Evolutionary conservation across 306 rosid genomes (phyloP).

Genomic region (Trifolium subterraneum): DNA sequence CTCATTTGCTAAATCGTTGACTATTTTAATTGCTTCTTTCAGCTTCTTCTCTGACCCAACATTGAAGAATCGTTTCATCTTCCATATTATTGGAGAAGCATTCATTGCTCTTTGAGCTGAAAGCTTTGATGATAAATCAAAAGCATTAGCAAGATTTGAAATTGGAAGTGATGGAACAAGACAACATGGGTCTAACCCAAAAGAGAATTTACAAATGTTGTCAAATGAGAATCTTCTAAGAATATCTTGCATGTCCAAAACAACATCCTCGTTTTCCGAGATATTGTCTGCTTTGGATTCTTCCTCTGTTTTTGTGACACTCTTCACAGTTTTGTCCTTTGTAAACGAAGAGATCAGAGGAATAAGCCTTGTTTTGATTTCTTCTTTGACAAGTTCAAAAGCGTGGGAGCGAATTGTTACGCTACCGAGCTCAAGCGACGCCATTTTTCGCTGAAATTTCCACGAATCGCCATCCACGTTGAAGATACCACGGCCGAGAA

Average conservation of each 20-base stretch:
- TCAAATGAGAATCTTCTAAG: constrained; percentile 78
- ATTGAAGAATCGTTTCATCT: constrained; percentile 52
- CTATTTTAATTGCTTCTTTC: constrained; percentile 51
- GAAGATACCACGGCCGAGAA: constrained; percentile 84
- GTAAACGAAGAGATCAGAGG: constrained; percentile 42
- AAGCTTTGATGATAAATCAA: constrained; percentile 64
- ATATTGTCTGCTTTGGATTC: background rate
- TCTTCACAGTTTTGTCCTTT: background rate
- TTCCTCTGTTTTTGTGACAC: background rate
- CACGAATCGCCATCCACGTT: constrained; percentile 78
- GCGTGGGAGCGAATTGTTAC: constrained; percentile 69
- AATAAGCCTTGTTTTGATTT: constrained; percentile 58
- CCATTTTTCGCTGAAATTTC: constrained; percentile 86
- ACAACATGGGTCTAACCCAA: constrained; percentile 87
- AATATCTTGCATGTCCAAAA: constrained; percentile 77
- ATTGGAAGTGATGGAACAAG: constrained; percentile 53
- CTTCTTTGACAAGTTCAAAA: constrained; percentile 46
- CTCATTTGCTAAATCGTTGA: constrained; percentile 49
- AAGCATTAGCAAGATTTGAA: constrained; percentile 56
- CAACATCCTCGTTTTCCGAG: background rate
- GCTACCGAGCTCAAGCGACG: constrained; percentile 75
- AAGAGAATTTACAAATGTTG: constrained; percentile 70
- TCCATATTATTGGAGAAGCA: constrained; percentile 69
- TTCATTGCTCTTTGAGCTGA: constrained; percentile 77
- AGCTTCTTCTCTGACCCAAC: constrained; percentile 73